Evolutionary conservation across 441 rosid species (phyloP).

Genomic region (Rhodomyrtus psidioides): DNA sequence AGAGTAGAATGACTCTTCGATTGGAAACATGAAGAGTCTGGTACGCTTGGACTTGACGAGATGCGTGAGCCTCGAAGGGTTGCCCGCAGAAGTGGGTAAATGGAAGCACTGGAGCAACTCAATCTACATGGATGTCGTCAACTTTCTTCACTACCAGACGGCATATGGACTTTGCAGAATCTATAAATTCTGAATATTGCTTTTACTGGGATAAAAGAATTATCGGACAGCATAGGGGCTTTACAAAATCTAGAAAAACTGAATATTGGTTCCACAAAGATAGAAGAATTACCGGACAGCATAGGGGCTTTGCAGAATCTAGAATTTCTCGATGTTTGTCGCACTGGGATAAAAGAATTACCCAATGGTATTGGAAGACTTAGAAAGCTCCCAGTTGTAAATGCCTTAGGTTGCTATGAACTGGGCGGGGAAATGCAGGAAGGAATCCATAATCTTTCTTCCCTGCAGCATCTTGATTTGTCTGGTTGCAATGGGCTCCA

Average conservation of each 20-base stretch:
- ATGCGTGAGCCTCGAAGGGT: accelerated
- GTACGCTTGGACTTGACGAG: neutral
- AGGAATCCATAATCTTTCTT: neutral
- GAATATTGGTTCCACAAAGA: accelerated
- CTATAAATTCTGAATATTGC: neutral
- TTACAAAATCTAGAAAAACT: no score
- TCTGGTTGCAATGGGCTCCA: accelerated
- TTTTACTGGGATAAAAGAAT: no score
- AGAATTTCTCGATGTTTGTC: neutral
- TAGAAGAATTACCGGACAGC: neutral
- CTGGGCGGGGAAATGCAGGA: neutral
- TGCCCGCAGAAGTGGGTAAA: neutral
- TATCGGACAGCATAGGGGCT: no score
- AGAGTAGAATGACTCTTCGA: neutral
- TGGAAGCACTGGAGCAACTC: neutral
- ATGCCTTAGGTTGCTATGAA: accelerated
- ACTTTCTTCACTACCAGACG: neutral
- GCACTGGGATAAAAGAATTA: neutral
- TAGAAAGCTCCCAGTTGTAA: neutral
- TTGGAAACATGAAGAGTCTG: neutral
- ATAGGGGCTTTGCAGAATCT: neutral
- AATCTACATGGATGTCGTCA: no score
- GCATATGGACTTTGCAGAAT: no score
- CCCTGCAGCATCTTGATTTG: neutral
- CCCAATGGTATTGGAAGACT: neutral